Base-by-base conservation (phyloP, 371 early-diverging fungal genomes). In the Funneliformis caledonium region DNA sequence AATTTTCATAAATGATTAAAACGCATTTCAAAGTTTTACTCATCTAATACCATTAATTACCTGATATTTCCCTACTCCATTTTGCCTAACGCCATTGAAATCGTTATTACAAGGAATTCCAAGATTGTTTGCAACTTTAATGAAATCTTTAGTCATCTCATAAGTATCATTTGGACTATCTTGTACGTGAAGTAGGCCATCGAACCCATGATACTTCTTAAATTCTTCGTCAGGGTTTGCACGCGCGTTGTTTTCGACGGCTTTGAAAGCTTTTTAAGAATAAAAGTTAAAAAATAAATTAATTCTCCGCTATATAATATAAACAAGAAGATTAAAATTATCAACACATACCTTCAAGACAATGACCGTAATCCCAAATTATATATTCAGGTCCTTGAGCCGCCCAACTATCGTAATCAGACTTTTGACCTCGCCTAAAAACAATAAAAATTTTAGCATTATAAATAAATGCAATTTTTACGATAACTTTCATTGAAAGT, bases 381-480 rank as follows among this genome's bases (percentile, higher is more conserved):
- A 7, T 62, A 14, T 62, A 62, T 62, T 62, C 64, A 62, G 64
- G 64, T 9, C 59, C 59, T 62, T 62, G 64, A 7, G 64, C 0
- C 14, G 64, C 64, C 64, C 64, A 62, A 62, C 64, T 14, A 62
- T 62, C 26, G 26, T 62, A 62, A 62, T 62, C 64, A 62, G 14
- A 16, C 26, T 62, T 62, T n/a, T 62, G 64, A 22, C 64, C 64
- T 62, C 64, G 64, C n/a, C 68, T 67, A 67, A 37, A 59, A 19
- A 59, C n/a, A 59, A 59, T 59, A 5, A 0, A 59, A 4, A 19
- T n/a, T 59, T 59, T 59, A 37, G 37, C 37, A 37, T 37, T 37
- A 37, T 37, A 37, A 37, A 37, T 37, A 37, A 37, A 37, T 37
- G 37, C 1, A 37, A 37, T 37, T 37, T 37, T 37, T 37, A 37